These are phyloP conservation scores for Mangifera indica DNA, from an alignment of 345 rosid genomes.

Conservation along the genomic window DNA sequence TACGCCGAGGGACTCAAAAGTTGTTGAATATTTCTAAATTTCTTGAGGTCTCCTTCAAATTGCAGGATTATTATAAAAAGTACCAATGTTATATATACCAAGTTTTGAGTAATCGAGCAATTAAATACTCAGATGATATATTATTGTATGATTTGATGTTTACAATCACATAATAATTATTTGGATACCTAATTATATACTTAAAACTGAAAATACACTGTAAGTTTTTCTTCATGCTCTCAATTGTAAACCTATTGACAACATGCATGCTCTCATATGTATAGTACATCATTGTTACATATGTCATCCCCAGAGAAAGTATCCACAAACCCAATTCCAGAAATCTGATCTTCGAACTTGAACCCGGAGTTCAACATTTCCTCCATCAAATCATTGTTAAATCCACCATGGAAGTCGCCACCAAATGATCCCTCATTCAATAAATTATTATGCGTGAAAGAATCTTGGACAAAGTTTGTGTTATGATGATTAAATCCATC, in stretches of 20 bases:
- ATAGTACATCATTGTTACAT: slow-evolving; percentile 41
- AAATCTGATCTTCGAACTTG: slow-evolving; percentile 44
- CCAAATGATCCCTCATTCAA: slow-evolving; percentile 29
- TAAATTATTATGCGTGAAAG: slow-evolving; percentile 16
- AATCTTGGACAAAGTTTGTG: slow-evolving; percentile 28
- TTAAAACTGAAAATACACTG: no score
- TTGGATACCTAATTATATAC: no score
- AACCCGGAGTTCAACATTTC: slow-evolving; percentile 50
- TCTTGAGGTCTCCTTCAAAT: not conserved
- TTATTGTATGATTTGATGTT: no score
- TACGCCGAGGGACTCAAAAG: not conserved
- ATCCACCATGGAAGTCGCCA: slow-evolving; percentile 28
- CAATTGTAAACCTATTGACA: slow-evolving; percentile 5
- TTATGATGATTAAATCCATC: slow-evolving; percentile 11
- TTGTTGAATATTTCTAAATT: not conserved
- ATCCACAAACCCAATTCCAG: slow-evolving; percentile 40
- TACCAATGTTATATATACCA: no score
- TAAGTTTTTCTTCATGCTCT: slow-evolving; percentile 25
- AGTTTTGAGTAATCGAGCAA: no score
- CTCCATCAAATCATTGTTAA: slow-evolving; percentile 27
- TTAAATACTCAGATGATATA: no score
- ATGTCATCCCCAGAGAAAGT: slow-evolving; percentile 35
- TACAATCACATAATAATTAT: no score
- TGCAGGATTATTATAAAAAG: not conserved
- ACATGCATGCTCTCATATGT: slow-evolving; percentile 28